Percentiles rank a stretch among this genome's conserved stretches.
Conservation (phyloP, 257 asterid species). For the Lycium ferocissimum region DNA sequence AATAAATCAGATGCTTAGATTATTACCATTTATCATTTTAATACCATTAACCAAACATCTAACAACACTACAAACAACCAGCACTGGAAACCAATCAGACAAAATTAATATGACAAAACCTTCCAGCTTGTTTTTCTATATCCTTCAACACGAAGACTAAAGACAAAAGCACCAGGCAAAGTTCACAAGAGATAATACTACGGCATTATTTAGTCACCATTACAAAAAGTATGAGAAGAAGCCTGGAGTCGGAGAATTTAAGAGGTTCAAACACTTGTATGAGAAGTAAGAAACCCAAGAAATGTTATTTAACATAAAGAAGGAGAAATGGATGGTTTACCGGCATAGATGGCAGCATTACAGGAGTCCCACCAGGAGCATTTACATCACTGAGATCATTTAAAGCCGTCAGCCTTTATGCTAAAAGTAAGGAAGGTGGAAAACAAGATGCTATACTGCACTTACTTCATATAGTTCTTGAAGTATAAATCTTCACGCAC, state of each 20-base stretch:
- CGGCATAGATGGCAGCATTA: constrained; percentile 85
- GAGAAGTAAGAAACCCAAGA: neutral
- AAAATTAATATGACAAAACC: constrained; percentile 6
- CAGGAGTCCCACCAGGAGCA: constrained; percentile 94
- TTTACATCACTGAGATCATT: constrained; percentile 76
- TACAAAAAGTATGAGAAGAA: constrained; percentile 5
- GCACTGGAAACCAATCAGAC: neutral
- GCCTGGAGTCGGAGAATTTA: neutral
- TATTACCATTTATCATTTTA: neutral
- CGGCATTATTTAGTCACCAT: constrained; percentile 8
- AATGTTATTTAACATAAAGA: constrained; percentile 24
- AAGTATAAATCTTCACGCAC: constrained; percentile 90
- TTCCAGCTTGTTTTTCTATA: neutral
- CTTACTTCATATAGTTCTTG: constrained; percentile 95
- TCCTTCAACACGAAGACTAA: neutral
- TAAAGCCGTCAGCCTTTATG: constrained; percentile 34
- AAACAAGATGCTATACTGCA: constrained; percentile 17
- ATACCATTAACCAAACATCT: constrained; percentile 24
- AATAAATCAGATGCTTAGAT: neutral
- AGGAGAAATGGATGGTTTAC: constrained; percentile 45
- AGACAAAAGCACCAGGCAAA: neutral
- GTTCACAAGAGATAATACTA: neutral
- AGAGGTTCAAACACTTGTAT: neutral
- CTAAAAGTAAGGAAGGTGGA: constrained; percentile 25
- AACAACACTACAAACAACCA: neutral